phyloP scores from a whole-genome alignment of 2,329 filamentous ascomycete species.

The Juglanconis juglandina region DNA sequence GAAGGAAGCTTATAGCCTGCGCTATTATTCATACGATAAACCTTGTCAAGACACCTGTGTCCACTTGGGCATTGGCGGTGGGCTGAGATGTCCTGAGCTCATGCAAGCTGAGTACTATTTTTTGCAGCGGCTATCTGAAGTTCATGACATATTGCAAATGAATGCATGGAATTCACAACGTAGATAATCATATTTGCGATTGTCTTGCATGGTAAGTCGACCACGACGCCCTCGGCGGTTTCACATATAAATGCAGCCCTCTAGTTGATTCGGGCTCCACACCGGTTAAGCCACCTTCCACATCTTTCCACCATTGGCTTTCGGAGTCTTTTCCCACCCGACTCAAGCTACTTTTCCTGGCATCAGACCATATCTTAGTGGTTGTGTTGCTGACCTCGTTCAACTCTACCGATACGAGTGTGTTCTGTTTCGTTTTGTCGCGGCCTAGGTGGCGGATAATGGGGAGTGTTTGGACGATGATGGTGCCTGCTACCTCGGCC shows the following conservation, averaged over 20 bases:
- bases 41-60: no score
- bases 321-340: not conserved
- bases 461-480: constrained; percentile 53
- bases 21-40: no score
- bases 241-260: not conserved
- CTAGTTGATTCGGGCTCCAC: not conserved
- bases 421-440: constrained; percentile 36
- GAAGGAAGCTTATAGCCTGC: no score
- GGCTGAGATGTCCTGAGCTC: no score
- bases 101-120: no score
- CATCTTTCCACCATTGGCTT: not conserved
- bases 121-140: no score
- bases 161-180: not conserved
- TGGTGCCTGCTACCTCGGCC: constrained; percentile 50
- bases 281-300: not conserved
- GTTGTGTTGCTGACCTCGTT: constrained; percentile 10
- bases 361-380: not conserved
- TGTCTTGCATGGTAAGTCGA: not conserved
- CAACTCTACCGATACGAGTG: constrained; percentile 25
- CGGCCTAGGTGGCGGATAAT: constrained; percentile 46
- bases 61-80: no score
- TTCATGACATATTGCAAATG: no score
- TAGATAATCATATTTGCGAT: not conserved
- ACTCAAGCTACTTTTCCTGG: not conserved
- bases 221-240: not conserved